Base-by-base conservation (phyloP, 441 rosid species). In the Pelargonium myrrhifolium region DNA sequence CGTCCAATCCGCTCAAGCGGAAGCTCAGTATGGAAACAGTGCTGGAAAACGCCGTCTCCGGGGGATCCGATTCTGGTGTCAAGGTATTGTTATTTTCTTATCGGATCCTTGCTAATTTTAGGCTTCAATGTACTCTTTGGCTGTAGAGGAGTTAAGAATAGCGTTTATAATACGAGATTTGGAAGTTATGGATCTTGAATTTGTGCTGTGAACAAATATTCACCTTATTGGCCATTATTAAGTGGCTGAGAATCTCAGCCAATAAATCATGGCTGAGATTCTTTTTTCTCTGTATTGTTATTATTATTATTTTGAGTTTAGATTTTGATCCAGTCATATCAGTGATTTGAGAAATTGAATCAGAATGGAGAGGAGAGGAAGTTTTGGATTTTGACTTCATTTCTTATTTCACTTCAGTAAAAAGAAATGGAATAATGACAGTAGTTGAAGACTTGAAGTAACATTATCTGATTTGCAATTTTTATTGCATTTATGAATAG, bases 1-100 rank as follows among this genome's bases (percentile, higher is more conserved):
- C 92, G 5, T 74, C 92, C 1, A 95, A 95, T 68, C 92, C 99
- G 42, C 97, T 95, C 55, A 95, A 95, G 81, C 85, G 99, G 73
- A 95, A 95, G 79, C 93, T 92, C 68, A 49, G 70, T 65, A 17
- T 68, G 9, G 97, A 90, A 14, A 43, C 78, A 22, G 64, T 76
- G 0, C 69, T 74, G 4, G 96, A 92, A 0, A 81, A 71, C 43
- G 68, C 80, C 1, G 73, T 75, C n/a, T 22, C 81, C 47, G 79
- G 77, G 21, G 37, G 61, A 28, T 66, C 86, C 0, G 99, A 94
- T 70, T 86, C 97, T n/a, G 98, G 99, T 37, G 99, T 92, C 45
- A 82, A 89, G 96, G 99, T 91, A 78, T 61, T 63, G 9, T 21
- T 21, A n/a, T 3, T 62, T 51, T 9, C 61, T 37, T 39, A 59